Percentiles rank a stretch among this genome's conserved stretches.
Evolutionary conservation across 2,329 filamentous ascomycete genomes (phyloP).

Genomic region (Colletotrichum graminicola): DNA sequence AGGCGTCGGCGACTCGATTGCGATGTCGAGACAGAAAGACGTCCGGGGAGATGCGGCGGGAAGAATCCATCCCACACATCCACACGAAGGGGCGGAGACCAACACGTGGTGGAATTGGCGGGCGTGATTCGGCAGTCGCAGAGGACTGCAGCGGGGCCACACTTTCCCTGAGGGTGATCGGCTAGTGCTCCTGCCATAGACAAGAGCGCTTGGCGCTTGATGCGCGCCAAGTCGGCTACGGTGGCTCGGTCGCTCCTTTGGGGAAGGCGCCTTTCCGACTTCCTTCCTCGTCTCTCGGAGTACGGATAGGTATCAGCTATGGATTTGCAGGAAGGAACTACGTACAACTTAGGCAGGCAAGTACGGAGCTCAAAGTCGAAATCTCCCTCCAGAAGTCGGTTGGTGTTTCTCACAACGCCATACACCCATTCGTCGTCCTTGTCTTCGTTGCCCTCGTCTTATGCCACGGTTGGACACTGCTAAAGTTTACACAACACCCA

Average conservation of each 20-base stretch:
- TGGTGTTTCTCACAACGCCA: background rate
- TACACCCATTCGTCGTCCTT: too few relatives aligned
- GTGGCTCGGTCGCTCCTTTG: slow-evolving; percentile 24
- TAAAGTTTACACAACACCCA: too few relatives aligned
- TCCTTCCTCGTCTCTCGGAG: background rate
- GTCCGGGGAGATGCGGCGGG: slow-evolving; percentile 13
- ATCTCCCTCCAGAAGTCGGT: background rate
- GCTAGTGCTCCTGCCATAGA: too few relatives aligned
- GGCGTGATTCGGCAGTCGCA: slow-evolving; percentile 35
- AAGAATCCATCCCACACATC: slow-evolving; percentile 14
- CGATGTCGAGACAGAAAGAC: background rate
- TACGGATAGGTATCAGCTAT: too few relatives aligned
- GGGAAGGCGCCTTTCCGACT: background rate
- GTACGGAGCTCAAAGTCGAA: background rate
- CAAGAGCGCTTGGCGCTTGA: slow-evolving; percentile 19
- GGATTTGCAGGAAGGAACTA: background rate
- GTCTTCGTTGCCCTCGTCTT: background rate
- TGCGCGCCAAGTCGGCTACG: slow-evolving; percentile 35
- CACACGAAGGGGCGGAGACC: slow-evolving; percentile 28
- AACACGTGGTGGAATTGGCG: slow-evolving; percentile 35
- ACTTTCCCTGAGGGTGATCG: background rate
- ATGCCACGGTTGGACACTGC: background rate
- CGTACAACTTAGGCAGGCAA: too few relatives aligned
- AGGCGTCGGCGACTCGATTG: background rate
- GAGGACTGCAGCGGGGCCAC: slow-evolving; percentile 26